Conservation (phyloP, 148 eudicot species). For the Arbutus unedo region DNA sequence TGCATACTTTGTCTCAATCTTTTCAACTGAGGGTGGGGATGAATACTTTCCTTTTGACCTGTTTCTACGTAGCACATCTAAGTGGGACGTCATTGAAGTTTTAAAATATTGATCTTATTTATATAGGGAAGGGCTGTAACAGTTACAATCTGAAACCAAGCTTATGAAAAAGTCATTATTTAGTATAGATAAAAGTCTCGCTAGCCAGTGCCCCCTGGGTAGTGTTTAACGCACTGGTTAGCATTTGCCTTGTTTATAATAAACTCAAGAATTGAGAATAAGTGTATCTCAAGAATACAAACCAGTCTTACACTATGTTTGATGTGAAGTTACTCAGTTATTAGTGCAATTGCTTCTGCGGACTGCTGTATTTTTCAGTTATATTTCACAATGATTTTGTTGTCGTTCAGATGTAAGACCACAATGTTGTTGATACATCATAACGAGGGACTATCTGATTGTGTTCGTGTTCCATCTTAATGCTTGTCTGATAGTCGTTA, state of each 20-base stretch:
- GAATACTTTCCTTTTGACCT: neutral
- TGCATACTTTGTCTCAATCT: neutral
- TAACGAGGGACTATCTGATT: neutral
- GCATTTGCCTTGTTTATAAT: neutral
- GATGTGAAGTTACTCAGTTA: neutral
- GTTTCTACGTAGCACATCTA: neutral
- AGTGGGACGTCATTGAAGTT: neutral
- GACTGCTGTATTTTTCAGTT: neutral
- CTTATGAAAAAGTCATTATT: neutral
- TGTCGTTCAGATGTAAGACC: neutral
- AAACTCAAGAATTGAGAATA: neutral
- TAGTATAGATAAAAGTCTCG: neutral
- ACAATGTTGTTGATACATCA: neutral
- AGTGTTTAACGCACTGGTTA: neutral
- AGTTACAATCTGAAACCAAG: conserved; percentile 5
- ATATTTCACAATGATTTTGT: neutral
- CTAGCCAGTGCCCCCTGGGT: neutral
- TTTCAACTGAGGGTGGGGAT: neutral
- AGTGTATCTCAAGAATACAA: neutral
- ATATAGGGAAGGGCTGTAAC: neutral
- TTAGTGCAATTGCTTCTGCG: neutral
- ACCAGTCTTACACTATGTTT: neutral
- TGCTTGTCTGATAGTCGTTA: neutral
- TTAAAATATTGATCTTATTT: neutral
- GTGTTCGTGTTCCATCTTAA: neutral